A percentile compares a stretch with the other conserved stretches of the same genome.
These are phyloP conservation scores for Paramecium sonneborni DNA, from an alignment of 73 alveolate species.

Conservation along the genomic window DNA sequence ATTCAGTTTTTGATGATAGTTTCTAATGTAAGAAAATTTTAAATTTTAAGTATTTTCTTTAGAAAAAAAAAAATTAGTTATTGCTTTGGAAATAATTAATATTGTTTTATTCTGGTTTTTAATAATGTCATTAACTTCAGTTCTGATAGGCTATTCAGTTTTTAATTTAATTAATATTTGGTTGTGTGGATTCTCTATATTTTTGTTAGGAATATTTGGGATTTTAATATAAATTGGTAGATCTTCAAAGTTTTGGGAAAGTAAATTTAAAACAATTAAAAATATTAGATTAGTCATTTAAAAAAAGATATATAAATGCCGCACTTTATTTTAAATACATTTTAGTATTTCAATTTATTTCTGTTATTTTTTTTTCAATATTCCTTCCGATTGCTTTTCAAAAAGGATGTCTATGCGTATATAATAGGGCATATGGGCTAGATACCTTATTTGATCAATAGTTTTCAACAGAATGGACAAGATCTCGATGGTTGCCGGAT, in stretches of 20 bases:
- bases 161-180: not conserved
- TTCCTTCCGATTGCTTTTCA: slow-evolving; percentile 23
- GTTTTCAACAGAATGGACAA: slow-evolving; percentile 33
- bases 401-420: slow-evolving; percentile 31
- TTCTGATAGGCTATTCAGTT: not conserved
- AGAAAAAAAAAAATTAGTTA: not conserved
- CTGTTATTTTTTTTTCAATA: not conserved
- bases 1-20: not conserved
- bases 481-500: slow-evolving; percentile 39
- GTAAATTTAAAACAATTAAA: not conserved
- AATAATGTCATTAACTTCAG: not conserved
- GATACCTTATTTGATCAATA: not conserved
- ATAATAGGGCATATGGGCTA: not conserved
- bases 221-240: not conserved
- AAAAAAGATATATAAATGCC: not conserved
- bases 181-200: not conserved
- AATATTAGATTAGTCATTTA: not conserved
- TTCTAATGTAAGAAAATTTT: not conserved
- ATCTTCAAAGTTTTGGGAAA: not conserved
- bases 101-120: not conserved
- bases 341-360: not conserved
- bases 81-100: not conserved
- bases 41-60: not conserved
- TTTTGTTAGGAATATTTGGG: not conserved
- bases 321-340: not conserved